phyloP scores from a whole-genome alignment of 441 rosid genomes.

The Gossypium davidsonii region DNA sequence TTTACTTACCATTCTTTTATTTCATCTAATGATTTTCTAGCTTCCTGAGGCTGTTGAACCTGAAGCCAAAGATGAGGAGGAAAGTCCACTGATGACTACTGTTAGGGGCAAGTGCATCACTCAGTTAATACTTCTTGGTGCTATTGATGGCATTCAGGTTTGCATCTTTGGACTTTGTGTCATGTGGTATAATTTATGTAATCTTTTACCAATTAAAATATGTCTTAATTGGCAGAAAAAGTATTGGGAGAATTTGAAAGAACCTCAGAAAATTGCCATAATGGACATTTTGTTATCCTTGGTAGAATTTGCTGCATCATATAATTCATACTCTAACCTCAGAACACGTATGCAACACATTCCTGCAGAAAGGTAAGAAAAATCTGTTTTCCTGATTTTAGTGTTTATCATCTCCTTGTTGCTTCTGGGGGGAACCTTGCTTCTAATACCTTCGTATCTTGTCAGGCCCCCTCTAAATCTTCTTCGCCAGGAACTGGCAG shows the following conservation, averaged over 20 bases:
- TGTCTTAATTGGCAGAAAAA: constrained; percentile 47
- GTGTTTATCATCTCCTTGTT: constrained; percentile 5
- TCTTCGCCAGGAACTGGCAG: constrained; percentile 90
- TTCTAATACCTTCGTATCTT: constrained; percentile 12
- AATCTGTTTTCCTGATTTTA: not conserved
- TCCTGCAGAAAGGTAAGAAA: constrained; percentile 73
- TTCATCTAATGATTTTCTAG: constrained; percentile 30
- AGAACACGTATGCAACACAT: constrained; percentile 76
- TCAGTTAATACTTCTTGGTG: constrained; percentile 84
- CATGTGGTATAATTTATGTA: not conserved
- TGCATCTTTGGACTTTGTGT: not conserved
- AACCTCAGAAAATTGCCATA: constrained; percentile 65
- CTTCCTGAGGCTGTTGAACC: constrained; percentile 59
- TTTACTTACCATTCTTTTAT: not conserved
- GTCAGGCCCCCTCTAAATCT: constrained; percentile 92
- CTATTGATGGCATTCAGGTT: constrained; percentile 95
- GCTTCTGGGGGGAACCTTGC: not conserved
- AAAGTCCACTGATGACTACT: constrained; percentile 68
- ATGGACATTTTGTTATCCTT: constrained; percentile 86
- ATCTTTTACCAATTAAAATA: not conserved
- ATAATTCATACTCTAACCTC: constrained; percentile 83
- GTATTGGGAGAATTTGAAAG: constrained; percentile 81
- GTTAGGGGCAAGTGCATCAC: constrained; percentile 97
- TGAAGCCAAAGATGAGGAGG: constrained; percentile 68
- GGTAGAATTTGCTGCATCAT: constrained; percentile 90